These are phyloP conservation scores for Saturnispora diversa DNA, from an alignment of 805 yeast genomes.

Conservation along the genomic window DNA sequence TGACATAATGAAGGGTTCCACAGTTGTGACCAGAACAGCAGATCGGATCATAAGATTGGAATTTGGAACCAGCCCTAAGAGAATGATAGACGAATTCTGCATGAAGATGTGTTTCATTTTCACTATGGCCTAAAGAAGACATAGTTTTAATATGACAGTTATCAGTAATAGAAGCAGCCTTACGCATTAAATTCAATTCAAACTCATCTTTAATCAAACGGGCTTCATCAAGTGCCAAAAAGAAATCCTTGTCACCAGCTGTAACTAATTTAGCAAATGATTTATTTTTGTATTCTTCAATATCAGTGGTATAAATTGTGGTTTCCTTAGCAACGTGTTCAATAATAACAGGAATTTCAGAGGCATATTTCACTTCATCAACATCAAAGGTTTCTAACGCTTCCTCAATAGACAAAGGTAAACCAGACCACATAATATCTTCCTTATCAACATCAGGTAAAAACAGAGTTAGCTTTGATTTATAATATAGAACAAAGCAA, in stretches of 20 bases:
- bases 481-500: conserved; percentile 53
- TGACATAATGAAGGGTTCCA: conserved; percentile 83
- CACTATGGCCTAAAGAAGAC: conserved; percentile 85
- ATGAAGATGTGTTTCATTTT: conserved; percentile 83
- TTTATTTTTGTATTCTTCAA: conserved; percentile 37
- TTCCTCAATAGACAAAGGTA: conserved; percentile 61
- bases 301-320: conserved; percentile 46
- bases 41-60: conserved; percentile 87
- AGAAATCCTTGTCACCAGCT: conserved; percentile 41
- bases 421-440: conserved; percentile 94
- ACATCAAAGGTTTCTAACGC: conserved; percentile 66
- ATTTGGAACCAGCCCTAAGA: conserved; percentile 85
- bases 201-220: conserved; percentile 76
- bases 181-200: conserved; percentile 67
- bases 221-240: conserved; percentile 78
- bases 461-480: conserved; percentile 58
- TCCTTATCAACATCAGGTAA: conserved; percentile 80
- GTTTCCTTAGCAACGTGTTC: conserved; percentile 16
- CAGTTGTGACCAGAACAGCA: conserved; percentile 92
- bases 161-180: conserved; percentile 80
- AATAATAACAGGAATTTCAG: conserved; percentile 38
- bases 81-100: conserved; percentile 95
- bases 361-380: conserved; percentile 64
- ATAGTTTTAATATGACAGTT: conserved; percentile 85
- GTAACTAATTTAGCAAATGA: conserved; percentile 32